Percentiles rank a stretch among this genome's conserved stretches.
Conservation (phyloP, 495 filamentous ascomycete species). For the Penicillium taxi region DNA sequence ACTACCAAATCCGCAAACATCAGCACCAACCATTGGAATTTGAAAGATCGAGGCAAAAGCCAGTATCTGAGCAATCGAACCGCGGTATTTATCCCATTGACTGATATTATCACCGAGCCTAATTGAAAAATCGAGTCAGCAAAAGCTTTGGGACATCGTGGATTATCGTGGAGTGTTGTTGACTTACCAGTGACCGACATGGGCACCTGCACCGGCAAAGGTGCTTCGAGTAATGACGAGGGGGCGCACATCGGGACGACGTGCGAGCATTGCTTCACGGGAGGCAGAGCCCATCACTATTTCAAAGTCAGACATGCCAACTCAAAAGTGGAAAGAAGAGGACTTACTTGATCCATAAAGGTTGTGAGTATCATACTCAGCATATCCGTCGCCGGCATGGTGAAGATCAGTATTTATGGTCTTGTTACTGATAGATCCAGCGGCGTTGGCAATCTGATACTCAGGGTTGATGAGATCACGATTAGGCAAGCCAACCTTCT, state of each 20-base stretch:
- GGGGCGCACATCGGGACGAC: constrained; percentile 60
- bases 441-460: constrained; percentile 69
- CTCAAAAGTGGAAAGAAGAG: no score
- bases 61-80: constrained; percentile 59
- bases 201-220: constrained; percentile 68
- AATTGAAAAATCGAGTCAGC: no score
- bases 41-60: constrained; percentile 77
- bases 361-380: constrained; percentile 79
- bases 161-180: not conserved
- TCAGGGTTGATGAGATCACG: constrained; percentile 63
- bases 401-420: constrained; percentile 69
- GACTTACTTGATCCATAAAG: constrained; percentile 65
- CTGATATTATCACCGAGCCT: constrained; percentile 73
- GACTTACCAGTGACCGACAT: constrained; percentile 70
- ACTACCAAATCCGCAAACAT: constrained; percentile 70
- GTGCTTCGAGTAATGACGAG: constrained; percentile 79
- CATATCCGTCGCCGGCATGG: constrained; percentile 57
- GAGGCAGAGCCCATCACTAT: constrained; percentile 68
- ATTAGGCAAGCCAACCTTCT: constrained; percentile 48
- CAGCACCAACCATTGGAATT: constrained; percentile 75
- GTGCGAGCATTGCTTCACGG: constrained; percentile 57
- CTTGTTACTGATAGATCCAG: constrained; percentile 59
- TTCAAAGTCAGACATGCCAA: not conserved
- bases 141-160: not conserved
- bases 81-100: constrained; percentile 64